phyloP scores from a whole-genome alignment of 148 eudicot genomes.

The Heliamphora exappendiculata region DNA sequence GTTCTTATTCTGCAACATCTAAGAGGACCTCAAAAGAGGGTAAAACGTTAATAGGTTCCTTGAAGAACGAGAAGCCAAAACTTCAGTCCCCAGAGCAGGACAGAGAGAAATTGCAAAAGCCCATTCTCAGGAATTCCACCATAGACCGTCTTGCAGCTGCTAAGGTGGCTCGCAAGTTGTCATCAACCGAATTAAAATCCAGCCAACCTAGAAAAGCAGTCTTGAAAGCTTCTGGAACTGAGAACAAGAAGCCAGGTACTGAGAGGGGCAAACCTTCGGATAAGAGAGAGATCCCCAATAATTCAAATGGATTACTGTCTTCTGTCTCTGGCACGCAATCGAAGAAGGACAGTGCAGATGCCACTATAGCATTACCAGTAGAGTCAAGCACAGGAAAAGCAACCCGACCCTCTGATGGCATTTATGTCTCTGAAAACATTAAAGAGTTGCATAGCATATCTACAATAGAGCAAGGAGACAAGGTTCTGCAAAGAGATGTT shows the following conservation, averaged over 20 bases:
- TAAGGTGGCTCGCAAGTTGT: constrained; percentile 31
- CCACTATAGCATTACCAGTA: constrained; percentile 5
- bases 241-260: constrained; percentile 24
- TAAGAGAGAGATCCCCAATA: constrained; percentile 20
- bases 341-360: constrained; percentile 13
- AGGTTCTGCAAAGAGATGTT: constrained; percentile 9
- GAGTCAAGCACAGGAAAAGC: constrained; percentile 11
- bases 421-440: constrained; percentile 27
- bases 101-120: constrained; percentile 31
- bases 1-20: constrained; percentile 18
- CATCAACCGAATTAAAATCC: constrained; percentile 30
- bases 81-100: constrained; percentile 25
- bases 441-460: constrained; percentile 41
- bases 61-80: constrained; percentile 31
- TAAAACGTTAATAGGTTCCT: constrained; percentile 23
- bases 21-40: constrained; percentile 27
- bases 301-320: constrained; percentile 14
- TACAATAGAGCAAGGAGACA: constrained; percentile 23
- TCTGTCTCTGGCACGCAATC: constrained; percentile 20
- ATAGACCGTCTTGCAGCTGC: constrained; percentile 72
- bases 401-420: constrained; percentile 10
- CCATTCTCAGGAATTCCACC: constrained; percentile 61
- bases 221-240: constrained; percentile 28
- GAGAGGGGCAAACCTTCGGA: constrained; percentile 28
- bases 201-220: constrained; percentile 28